Evolutionary conservation across 164 flowering plant genomes (phyloP).

Genomic region (Sedum album): DNA sequence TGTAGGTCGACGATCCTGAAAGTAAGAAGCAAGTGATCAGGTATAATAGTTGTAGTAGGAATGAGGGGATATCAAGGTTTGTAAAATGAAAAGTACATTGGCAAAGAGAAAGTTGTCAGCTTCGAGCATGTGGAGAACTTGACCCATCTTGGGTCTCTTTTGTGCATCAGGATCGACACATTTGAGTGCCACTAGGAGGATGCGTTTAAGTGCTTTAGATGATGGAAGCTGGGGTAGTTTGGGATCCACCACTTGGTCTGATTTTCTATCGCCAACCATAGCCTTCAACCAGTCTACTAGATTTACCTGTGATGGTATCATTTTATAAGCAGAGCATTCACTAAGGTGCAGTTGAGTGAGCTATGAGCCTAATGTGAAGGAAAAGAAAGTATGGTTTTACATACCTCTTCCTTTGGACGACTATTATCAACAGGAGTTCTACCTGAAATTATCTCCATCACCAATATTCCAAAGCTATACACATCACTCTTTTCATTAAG

Average conservation of each 20-base stretch:
- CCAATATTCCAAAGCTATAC: conserved; percentile 88
- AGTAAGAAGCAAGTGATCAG: neutral
- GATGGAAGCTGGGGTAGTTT: conserved; percentile 74
- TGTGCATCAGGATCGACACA: conserved; percentile 95
- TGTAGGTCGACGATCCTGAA: neutral
- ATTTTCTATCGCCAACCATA: conserved; percentile 64
- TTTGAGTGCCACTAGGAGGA: conserved; percentile 67
- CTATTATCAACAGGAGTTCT: conserved; percentile 82
- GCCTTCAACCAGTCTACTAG: conserved; percentile 88
- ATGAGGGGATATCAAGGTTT: neutral
- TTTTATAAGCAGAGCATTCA: neutral
- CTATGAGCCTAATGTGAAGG: neutral
- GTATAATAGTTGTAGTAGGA: neutral
- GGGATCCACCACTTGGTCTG: conserved; percentile 88
- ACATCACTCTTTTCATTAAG: conserved; percentile 86
- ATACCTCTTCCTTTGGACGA: conserved; percentile 84
- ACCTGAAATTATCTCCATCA: conserved; percentile 92
- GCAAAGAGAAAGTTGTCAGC: conserved; percentile 59
- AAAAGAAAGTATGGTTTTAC: neutral
- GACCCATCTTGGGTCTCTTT: conserved; percentile 97
- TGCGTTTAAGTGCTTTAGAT: conserved; percentile 76
- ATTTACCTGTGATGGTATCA: conserved; percentile 46
- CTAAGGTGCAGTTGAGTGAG: neutral
- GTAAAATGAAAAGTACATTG: neutral
- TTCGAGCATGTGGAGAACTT: conserved; percentile 95